phyloP scores from a whole-genome alignment of 768 basidiomycete species.

The Phylloporus sp. region DNA sequence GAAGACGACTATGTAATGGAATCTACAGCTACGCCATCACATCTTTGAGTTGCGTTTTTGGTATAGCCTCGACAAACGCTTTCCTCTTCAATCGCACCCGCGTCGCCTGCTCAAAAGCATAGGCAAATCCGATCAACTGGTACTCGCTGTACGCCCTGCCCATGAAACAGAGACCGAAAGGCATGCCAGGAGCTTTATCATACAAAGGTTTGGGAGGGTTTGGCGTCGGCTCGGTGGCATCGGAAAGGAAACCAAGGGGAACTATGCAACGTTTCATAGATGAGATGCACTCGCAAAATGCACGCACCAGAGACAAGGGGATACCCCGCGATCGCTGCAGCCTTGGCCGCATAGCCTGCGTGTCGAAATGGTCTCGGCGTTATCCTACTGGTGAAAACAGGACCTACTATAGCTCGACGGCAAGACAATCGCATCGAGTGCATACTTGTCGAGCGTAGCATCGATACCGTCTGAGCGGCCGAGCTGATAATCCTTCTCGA shows the following conservation, averaged over 20 bases:
- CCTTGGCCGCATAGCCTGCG: slow-evolving; percentile 24
- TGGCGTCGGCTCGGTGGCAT: slow-evolving; percentile 24
- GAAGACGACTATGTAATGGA: too few species aligned
- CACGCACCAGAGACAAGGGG: slow-evolving; percentile 31
- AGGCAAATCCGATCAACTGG: slow-evolving; percentile 38
- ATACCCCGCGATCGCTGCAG: slow-evolving; percentile 35
- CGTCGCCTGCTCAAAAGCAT: slow-evolving; percentile 54
- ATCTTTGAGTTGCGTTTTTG: slow-evolving; percentile 45
- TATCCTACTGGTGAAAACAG: background rate
- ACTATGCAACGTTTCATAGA: slow-evolving; percentile 35
- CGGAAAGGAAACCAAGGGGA: slow-evolving; percentile 38
- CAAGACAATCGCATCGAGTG: slow-evolving; percentile 49
- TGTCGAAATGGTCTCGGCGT: background rate
- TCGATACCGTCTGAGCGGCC: slow-evolving; percentile 53
- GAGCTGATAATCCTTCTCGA: slow-evolving; percentile 42
- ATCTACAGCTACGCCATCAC: too few species aligned
- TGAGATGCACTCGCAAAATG: background rate
- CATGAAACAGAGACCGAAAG: slow-evolving; percentile 41
- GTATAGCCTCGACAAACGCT: slow-evolving; percentile 50
- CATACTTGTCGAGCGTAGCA: slow-evolving; percentile 40
- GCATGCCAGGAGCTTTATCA: slow-evolving; percentile 33
- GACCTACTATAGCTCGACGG: slow-evolving; percentile 30
- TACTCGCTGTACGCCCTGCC: slow-evolving; percentile 44
- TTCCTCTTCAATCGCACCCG: slow-evolving; percentile 42
- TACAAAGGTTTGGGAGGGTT: slow-evolving; percentile 35